Evolutionary conservation across 1,284 basidiomycete genomes (phyloP), one percentile per base, ranked within the genome.

Genomic region (Fomes fomentarius): DNA sequence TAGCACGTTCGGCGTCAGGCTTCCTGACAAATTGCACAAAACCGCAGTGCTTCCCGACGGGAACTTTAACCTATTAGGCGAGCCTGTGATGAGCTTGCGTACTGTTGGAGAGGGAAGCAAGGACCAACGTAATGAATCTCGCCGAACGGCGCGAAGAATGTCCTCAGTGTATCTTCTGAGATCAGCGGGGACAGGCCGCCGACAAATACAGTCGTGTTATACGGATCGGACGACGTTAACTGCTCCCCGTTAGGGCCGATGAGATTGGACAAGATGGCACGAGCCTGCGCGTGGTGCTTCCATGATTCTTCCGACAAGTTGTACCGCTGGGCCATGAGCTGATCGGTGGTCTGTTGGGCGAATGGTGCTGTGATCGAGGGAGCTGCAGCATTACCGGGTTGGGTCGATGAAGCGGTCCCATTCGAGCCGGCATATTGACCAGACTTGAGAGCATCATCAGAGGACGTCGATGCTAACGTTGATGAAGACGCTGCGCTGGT

Each of bases 11-110:
- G 6, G 95, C 95, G 71, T 97, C 95, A 11, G 84, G 84, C 73
- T 97, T 96, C 60, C 87, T 81, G 24, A 96, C 91, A 66, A 94
- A 97, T 72, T 96, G 94, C 25, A 98, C 94, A 64, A 98, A 98
- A 0, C 95, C 94, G 66, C 95, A 97, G 57, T 95, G 93, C 68
- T 97, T 97, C 45, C 93, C 94, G 24, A 93, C 89, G 2, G 95
- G 95, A 7, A 97, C 94, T 74, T 97, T 97, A 68, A 96, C 93
- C 90, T 93, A 61, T 28, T 57, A 52, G 14, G 21, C 3, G 41
- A n/a, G n/a, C n/a, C n/a, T n/a, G n/a, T n/a, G n/a, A n/a, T n/a
- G n/a, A n/a, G n/a, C n/a, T n/a, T n/a, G n/a, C n/a, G n/a, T n/a
- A 43, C 33, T 15, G 10, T 43, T 41, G 42, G 12, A 14, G 48